Base-by-base conservation (phyloP, 345 rosid species). In the Boechera stricta region DNA sequence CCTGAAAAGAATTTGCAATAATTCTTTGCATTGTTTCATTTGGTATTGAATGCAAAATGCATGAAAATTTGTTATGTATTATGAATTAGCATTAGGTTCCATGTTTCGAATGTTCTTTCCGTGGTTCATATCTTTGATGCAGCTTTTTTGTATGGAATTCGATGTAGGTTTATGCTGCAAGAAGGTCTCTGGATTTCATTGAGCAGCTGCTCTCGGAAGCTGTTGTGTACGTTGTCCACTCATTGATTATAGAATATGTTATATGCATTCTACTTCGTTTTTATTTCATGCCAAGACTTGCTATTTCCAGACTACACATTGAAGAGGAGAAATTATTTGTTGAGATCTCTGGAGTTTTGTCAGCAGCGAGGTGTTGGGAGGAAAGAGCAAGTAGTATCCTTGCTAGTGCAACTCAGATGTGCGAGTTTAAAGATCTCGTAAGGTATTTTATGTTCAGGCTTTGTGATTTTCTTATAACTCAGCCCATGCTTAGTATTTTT, bases 301-400 rank as follows among this genome's bases (percentile, higher is more conserved):
- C 7, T 79, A 11, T 64, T 64, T 56, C 26, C 92, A 92, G 98
- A 48, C 79, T 92, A 72, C 91, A 87, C 77, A 87, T 90, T 62
- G 88, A 83, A 32, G 79, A 75, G 7, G 98, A 94, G 74, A 74
- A 85, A 55, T 57, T 89, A 42, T 85, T 92, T 81, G 69, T 78
- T 63, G 76, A 84, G 72, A 35, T 92, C 56, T 82, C 91, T 31
- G 77, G 69, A 85, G 79, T 82, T 39, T 79, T 92, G 80, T 80
- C 79, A 26, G 71, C 83, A 80, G 98, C 93, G 28, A 41, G 69
- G 64, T 61, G 42, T 69, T 94, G 96, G 98, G 97, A 94, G 74
- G 86, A 88, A 75, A 86, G 78, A 73, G 98, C 97, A 21, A 76
- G 72, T 39, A 74, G 70, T 67, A 64, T 86, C 63, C 89, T 94